phyloP scores from a whole-genome alignment of 768 basidiomycete species.

The Psilocybe cubensis region DNA sequence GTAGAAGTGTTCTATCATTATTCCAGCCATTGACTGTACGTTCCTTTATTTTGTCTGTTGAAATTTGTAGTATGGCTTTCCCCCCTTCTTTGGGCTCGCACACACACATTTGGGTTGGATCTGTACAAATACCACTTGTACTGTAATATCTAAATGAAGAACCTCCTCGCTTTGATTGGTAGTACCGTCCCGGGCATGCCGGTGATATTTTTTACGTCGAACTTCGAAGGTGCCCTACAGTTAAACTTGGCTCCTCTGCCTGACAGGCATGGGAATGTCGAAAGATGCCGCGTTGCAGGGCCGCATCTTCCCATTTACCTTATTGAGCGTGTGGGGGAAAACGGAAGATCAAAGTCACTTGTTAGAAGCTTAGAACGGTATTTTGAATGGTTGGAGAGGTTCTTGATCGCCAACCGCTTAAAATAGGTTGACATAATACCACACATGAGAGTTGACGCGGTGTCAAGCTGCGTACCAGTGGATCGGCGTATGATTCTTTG shows the following conservation, averaged over 20 bases:
- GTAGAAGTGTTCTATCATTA: not conserved
- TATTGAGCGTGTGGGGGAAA: not conserved
- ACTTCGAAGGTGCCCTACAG: not conserved
- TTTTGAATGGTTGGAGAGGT: not conserved
- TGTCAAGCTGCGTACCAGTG: not conserved
- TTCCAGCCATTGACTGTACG: not conserved
- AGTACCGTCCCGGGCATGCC: not conserved
- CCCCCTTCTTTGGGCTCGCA: not conserved
- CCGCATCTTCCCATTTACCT: not conserved
- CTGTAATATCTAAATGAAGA: not conserved
- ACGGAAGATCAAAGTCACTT: not conserved
- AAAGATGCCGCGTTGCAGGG: not conserved
- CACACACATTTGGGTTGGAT: not conserved
- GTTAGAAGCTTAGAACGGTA: not conserved
- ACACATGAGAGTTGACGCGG: not conserved
- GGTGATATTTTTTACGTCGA: not conserved
- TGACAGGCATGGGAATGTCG: not conserved
- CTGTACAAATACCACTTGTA: not conserved
- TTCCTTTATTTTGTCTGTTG: not conserved
- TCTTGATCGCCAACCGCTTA: not conserved
- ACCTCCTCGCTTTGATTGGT: too few species aligned
- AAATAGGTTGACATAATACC: too few species aligned
- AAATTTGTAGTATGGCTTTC: not conserved
- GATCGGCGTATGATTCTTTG: not conserved
- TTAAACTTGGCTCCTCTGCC: not conserved